Conservation (phyloP, 192 early-diverging fungal species). For the Geosiphon pyriformis region DNA sequence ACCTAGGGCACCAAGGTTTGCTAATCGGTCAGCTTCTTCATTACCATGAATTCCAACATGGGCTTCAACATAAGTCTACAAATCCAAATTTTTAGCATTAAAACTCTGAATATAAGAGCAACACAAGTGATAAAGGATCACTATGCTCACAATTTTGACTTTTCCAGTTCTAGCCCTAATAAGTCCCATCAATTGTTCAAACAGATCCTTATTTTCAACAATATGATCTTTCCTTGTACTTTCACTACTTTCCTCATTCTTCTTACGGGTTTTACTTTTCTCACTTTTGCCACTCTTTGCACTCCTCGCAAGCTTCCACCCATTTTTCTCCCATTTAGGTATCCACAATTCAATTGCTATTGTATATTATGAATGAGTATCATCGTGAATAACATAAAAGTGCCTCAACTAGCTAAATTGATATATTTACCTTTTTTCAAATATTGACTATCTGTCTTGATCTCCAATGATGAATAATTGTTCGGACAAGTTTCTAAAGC, state of each 20-base stretch:
- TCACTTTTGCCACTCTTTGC: too few species aligned
- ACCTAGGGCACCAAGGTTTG: constrained; percentile 67
- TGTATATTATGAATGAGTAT: constrained; percentile 41
- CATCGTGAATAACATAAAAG: neutral
- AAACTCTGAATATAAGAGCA: neutral
- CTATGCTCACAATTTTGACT: constrained; percentile 38
- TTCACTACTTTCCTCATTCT: too few species aligned
- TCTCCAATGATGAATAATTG: constrained; percentile 37
- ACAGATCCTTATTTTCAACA: constrained; percentile 79
- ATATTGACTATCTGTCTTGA: constrained; percentile 79
- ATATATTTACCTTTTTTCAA: constrained; percentile 48
- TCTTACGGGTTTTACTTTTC: too few species aligned
- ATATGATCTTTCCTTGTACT: constrained; percentile 41
- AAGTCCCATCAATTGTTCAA: constrained; percentile 46
- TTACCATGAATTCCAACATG: constrained; percentile 72
- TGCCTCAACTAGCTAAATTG: neutral
- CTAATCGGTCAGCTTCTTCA: constrained; percentile 75
- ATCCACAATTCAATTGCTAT: constrained; percentile 69
- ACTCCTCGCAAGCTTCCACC: constrained; percentile 57
- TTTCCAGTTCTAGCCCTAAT: constrained; percentile 37
- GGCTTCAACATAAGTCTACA: constrained; percentile 59
- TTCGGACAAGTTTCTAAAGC: constrained; percentile 46
- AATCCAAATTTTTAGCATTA: constrained; percentile 5
- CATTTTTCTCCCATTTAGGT: constrained; percentile 62
- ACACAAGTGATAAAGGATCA: neutral